Percentiles rank a stretch among this genome's conserved stretches.
Evolutionary conservation across 2,329 filamentous ascomycete genomes (phyloP).

Genomic region (Paecilomyces sp.): DNA sequence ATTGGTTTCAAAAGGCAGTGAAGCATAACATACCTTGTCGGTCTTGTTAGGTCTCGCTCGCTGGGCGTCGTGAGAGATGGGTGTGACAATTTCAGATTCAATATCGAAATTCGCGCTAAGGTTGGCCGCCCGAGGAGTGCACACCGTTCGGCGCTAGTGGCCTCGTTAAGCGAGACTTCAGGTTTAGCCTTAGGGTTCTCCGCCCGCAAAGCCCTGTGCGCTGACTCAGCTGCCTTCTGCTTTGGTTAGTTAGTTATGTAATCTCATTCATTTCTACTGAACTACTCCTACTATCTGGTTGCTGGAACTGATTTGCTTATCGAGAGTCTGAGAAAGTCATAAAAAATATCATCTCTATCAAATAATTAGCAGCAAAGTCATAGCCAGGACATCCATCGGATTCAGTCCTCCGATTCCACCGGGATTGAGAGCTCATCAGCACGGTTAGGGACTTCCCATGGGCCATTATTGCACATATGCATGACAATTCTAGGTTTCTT

Average conservation of each 20-base stretch:
- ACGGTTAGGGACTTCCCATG: neutral
- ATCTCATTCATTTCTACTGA: too few species aligned
- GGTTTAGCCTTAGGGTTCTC: conserved; percentile 6
- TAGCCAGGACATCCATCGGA: too few species aligned
- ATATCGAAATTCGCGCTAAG: conserved; percentile 34
- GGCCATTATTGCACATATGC: neutral
- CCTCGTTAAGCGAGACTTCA: conserved; percentile 22
- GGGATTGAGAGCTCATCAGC: neutral
- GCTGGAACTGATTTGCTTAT: too few species aligned
- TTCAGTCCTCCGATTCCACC: too few species aligned
- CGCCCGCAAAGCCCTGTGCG: neutral
- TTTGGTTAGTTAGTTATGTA: too few species aligned
- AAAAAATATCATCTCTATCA: too few species aligned
- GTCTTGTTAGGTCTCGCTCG: conserved; percentile 35
- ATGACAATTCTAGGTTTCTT: too few species aligned
- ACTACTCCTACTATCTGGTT: too few species aligned
- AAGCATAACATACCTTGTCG: conserved; percentile 34
- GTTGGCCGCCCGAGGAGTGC: conserved; percentile 21
- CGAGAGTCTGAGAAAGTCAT: too few species aligned
- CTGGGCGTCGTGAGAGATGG: conserved; percentile 32
- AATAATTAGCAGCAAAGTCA: too few species aligned
- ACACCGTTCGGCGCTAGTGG: conserved; percentile 28
- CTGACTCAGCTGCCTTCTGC: too few species aligned
- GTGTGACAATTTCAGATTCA: conserved; percentile 31
- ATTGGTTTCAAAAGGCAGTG: neutral